phyloP scores from a whole-genome alignment of 345 rosid species.

The Aegle marmelos region DNA sequence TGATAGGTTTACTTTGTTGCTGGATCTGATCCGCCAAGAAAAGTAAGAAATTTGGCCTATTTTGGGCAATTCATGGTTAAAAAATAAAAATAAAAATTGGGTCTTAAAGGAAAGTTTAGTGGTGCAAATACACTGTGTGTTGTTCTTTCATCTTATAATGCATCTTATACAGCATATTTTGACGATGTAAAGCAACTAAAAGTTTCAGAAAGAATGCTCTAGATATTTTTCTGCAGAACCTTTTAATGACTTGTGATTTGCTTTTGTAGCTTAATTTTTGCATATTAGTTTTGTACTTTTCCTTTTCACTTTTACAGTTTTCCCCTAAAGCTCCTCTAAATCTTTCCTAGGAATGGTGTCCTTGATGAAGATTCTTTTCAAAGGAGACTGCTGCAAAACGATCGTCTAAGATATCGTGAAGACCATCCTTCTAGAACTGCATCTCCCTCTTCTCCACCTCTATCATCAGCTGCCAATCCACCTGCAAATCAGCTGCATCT shows the following conservation, averaged over 20 bases:
- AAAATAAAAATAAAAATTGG: neutral
- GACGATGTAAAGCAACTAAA: neutral
- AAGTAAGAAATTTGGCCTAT: too few relatives aligned
- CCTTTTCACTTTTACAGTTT: neutral
- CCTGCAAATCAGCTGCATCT: constrained; percentile 7
- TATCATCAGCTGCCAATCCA: neutral
- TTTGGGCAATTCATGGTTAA: too few relatives aligned
- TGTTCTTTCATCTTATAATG: neutral
- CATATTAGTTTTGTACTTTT: neutral
- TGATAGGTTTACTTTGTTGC: too few relatives aligned
- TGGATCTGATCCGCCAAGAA: too few relatives aligned
- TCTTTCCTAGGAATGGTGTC: constrained; percentile 33
- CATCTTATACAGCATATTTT: neutral
- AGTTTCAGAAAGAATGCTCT: neutral
- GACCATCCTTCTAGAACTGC: neutral
- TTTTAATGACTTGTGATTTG: neutral
- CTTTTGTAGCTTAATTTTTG: neutral
- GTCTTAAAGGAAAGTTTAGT: neutral
- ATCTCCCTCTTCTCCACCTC: neutral
- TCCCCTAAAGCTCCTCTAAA: neutral
- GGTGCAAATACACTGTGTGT: neutral
- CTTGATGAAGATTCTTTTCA: constrained; percentile 29
- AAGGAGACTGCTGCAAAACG: constrained; percentile 31
- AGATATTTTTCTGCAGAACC: neutral
- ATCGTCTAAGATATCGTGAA: neutral